Conservation (phyloP, 2,329 filamentous ascomycete species). For the Phyllosticta citrichinensis region DNA sequence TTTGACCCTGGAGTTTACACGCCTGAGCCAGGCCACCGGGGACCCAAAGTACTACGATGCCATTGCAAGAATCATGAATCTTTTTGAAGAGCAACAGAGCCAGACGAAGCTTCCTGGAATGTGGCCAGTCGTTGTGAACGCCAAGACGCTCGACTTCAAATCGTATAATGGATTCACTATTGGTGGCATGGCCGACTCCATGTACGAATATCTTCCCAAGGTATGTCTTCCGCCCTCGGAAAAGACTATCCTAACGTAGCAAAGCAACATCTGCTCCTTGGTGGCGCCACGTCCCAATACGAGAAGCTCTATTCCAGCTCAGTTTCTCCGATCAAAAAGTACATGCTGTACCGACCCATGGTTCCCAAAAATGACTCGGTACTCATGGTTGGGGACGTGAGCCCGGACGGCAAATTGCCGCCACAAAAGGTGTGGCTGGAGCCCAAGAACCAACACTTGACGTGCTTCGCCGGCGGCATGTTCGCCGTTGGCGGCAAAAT, state of each 20-base stretch:
- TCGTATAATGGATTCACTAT: constrained; percentile 22
- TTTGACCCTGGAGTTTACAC: constrained; percentile 32
- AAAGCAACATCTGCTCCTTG: constrained; percentile 32
- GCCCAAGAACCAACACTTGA: constrained; percentile 30
- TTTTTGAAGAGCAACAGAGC: constrained; percentile 23
- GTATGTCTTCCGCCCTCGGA: background rate
- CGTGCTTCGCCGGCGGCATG: constrained; percentile 55
- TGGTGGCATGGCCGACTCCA: constrained; percentile 28
- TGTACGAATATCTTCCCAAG: constrained; percentile 31
- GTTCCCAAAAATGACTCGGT: constrained; percentile 22
- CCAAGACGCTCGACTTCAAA: constrained; percentile 20
- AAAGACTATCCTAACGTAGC: constrained; percentile 16
- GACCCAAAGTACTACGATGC: constrained; percentile 28
- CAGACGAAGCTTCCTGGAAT: constrained; percentile 25
- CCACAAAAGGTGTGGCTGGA: constrained; percentile 12
- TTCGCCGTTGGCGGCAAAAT: constrained; percentile 49
- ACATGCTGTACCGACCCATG: constrained; percentile 41
- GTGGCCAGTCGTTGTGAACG: constrained; percentile 31
- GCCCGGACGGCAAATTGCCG: constrained; percentile 13
- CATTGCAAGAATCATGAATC: constrained; percentile 23
- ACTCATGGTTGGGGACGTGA: constrained; percentile 26
- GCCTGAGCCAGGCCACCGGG: constrained; percentile 26
- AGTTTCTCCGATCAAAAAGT: constrained; percentile 32
- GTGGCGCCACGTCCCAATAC: constrained; percentile 37
- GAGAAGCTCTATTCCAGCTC: constrained; percentile 46